Evolutionary conservation across 805 yeast genomes (phyloP), one percentile per base, ranked within the genome.

Genomic region (Metschnikowia lochheadii): DNA sequence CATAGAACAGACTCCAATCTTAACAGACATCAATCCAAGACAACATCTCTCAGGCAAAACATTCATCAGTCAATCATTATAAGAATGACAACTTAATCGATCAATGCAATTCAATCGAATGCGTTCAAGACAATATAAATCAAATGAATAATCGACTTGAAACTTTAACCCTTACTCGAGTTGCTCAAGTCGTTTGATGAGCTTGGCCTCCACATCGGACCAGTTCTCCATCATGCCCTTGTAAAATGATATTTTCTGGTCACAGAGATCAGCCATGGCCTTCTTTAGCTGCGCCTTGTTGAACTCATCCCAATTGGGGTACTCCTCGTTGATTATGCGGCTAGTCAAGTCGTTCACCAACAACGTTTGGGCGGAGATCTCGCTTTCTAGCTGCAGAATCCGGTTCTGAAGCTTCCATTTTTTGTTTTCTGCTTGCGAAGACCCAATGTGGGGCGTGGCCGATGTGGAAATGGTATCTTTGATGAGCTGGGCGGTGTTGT

Each of bases 261-360:
- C 87, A 45, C 96, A 87, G 51, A 92, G 72, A n/a, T 79, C 78
- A 7, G 81, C 72, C 69, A 92, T 76, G 1, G 95, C 79, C 31
- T 77, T 75, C 61, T 85, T 84, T 64, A 91, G 75, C 67, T 92
- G 97, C 35, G 77, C 74, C 31, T 88, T 81, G 67, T 90, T 90
- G 54, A 89, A 86, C 21, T 75, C 77, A 59, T 92, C 96, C 75
- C 95, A 92, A 54, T 84, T 69, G 3, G 77, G 79, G 57, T 76
- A 80, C 59, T 80, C 85, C 51, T 72, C 78, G 37, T 72, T 67
- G 34, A 80, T 65, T 6, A 80, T 70, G 53, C 72, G 76, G 48
- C 55, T 63, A 26, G 81, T 81, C 55, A 76, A 71, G 40, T 70
- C 75, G 45, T 72, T 68, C 41, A 76, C 81, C 40, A 80, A 58